These are phyloP conservation scores for Leonotis leonurus DNA, from an alignment of 257 asterid species.

Conservation along the genomic window DNA sequence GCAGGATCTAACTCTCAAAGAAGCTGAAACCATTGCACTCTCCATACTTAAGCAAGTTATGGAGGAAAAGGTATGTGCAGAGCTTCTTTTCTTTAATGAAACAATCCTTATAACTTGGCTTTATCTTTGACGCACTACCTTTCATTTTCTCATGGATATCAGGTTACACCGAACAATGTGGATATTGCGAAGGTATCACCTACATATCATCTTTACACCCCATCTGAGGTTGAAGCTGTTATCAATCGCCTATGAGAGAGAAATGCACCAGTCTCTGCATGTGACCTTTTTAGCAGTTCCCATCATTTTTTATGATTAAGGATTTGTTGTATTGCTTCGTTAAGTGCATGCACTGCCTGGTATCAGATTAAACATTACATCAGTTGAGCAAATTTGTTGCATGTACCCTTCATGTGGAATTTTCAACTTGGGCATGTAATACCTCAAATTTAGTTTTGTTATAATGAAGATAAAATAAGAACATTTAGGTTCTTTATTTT, in stretches of 20 bases:
- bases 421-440: too few relatives aligned
- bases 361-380: not conserved
- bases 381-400: too few relatives aligned
- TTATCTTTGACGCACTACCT: too few relatives aligned
- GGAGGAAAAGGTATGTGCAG: constrained; percentile 72
- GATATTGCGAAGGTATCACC: constrained; percentile 88
- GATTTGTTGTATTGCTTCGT: not conserved
- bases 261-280: not conserved
- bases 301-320: not conserved
- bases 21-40: constrained; percentile 81
- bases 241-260: constrained; percentile 52
- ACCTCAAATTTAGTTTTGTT: not conserved
- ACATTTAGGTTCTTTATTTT: not conserved
- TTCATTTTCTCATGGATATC: constrained; percentile 9
- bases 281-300: too few relatives aligned
- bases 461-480: too few relatives aligned
- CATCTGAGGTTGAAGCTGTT: constrained; percentile 78
- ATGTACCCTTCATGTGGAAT: too few relatives aligned
- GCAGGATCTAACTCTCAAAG: constrained; percentile 65
- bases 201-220: constrained; percentile 69
- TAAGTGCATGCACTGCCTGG: not conserved
- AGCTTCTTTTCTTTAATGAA: not conserved
- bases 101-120: not conserved
- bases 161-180: constrained; percentile 87
- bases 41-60: constrained; percentile 85